phyloP scores from a whole-genome alignment of 2,329 filamentous ascomycete species.

The Colletotrichum lentis region DNA sequence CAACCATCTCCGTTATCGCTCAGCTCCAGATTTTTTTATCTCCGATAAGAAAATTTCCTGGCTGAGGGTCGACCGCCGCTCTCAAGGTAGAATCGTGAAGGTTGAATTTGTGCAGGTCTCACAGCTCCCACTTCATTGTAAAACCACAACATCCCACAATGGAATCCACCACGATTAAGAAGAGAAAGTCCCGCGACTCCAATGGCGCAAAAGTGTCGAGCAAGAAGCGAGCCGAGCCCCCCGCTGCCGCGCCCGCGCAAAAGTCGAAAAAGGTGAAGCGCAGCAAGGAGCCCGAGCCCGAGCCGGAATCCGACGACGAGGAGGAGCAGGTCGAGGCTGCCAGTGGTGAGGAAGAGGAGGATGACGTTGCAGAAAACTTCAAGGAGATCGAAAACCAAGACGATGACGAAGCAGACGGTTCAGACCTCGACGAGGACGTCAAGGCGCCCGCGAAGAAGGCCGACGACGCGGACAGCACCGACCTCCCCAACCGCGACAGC shows the following conservation, averaged over 20 bases:
- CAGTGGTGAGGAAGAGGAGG: constrained; percentile 45
- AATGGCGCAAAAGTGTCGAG: constrained; percentile 46
- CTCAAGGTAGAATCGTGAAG: background rate
- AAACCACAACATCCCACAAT: constrained; percentile 37
- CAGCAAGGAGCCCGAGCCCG: constrained; percentile 44
- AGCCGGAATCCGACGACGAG: constrained; percentile 42
- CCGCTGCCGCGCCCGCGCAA: constrained; percentile 44
- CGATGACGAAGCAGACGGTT: constrained; percentile 41
- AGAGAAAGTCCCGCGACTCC: constrained; percentile 52
- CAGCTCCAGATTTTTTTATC: constrained; percentile 20
- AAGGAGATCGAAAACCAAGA: constrained; percentile 44
- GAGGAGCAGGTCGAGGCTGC: constrained; percentile 41
- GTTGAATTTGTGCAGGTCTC: background rate
- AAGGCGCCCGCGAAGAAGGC: constrained; percentile 33
- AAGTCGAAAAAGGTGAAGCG: constrained; percentile 56
- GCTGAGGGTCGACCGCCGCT: constrained; percentile 1
- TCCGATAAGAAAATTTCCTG: constrained; percentile 38
- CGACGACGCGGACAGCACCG: constrained; percentile 47
- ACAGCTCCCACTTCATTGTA: background rate
- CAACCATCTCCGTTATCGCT: constrained; percentile 28
- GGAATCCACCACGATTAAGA: constrained; percentile 49
- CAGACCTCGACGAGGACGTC: constrained; percentile 41
- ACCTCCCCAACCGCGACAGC: constrained; percentile 50
- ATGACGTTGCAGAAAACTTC: constrained; percentile 41
- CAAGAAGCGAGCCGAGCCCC: constrained; percentile 48